These are phyloP conservation scores for Flaveria bidentis DNA, from an alignment of 129 eudicot genomes.

Conservation along the genomic window DNA sequence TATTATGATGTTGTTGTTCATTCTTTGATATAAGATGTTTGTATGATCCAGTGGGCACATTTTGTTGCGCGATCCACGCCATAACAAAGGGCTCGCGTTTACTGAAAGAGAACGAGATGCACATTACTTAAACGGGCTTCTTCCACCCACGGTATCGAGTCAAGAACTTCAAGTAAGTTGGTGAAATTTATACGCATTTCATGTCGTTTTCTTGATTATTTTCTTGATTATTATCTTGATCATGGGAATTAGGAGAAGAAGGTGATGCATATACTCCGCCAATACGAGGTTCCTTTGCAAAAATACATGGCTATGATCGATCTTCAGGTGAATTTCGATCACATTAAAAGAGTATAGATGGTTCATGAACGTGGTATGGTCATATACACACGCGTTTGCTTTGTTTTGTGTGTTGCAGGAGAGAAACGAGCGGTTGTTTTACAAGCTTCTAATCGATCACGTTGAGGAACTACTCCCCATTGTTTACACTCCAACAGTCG, in stretches of 20 bases:
- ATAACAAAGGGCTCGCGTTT: conserved; percentile 89
- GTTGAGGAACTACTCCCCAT: conserved; percentile 89
- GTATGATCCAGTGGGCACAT: conserved; percentile 53
- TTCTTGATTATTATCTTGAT: conserved; percentile 2
- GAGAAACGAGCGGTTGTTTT: conserved; percentile 79
- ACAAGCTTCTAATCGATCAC: conserved; percentile 81
- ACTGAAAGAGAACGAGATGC: conserved; percentile 73
- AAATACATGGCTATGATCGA: conserved; percentile 89
- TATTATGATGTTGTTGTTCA: not conserved
- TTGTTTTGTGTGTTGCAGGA: conserved; percentile 48
- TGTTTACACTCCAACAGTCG: conserved; percentile 88
- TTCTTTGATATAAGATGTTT: not conserved
- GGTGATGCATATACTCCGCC: conserved; percentile 61
- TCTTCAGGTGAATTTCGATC: conserved; percentile 59
- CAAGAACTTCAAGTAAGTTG: conserved; percentile 72
- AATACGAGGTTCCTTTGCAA: conserved; percentile 80
- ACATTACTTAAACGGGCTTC: conserved; percentile 76
- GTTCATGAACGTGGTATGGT: not conserved
- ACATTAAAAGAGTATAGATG: not conserved
- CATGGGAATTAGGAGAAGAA: conserved; percentile 61
- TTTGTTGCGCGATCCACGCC: conserved; percentile 77
- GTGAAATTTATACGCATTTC: not conserved
- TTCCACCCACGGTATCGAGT: conserved; percentile 65
- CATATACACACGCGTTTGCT: not conserved
- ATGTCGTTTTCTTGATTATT: not conserved